Percentiles rank a stretch among this genome's conserved stretches.
Conservation (phyloP, 1,284 basidiomycete genomes). For the Ustilago xerochloae region DNA sequence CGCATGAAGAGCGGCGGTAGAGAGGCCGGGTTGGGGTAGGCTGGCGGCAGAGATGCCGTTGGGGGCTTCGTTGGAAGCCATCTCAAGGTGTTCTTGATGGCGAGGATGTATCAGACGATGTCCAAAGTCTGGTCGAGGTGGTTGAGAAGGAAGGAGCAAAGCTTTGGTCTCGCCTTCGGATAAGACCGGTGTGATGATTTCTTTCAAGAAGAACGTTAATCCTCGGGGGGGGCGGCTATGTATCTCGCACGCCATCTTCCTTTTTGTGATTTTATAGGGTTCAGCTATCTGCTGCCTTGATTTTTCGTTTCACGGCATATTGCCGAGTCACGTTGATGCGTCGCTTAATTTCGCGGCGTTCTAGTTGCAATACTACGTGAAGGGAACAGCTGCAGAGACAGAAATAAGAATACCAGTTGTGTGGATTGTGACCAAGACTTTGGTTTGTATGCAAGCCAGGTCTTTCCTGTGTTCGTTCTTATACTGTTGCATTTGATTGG, state of each 20-base stretch:
- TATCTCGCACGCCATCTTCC: slow-evolving; percentile 22
- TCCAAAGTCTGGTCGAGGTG: not conserved
- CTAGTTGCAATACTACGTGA: no score
- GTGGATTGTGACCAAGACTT: no score
- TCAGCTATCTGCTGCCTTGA: not conserved
- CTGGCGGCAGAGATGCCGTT: not conserved
- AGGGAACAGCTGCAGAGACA: no score
- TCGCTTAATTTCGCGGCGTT: slow-evolving; percentile 26
- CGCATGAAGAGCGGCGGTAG: slow-evolving; percentile 42
- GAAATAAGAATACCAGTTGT: no score
- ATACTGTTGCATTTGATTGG: no score
- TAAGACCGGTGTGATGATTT: not conserved
- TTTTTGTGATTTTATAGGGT: not conserved
- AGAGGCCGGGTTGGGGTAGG: slow-evolving; percentile 34
- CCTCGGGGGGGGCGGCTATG: slow-evolving; percentile 4
- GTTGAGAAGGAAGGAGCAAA: not conserved
- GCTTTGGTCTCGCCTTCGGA: not conserved
- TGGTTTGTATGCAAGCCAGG: no score
- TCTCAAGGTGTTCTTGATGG: not conserved
- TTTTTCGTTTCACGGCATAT: not conserved
- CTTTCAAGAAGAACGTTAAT: not conserved
- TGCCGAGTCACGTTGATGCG: slow-evolving; percentile 11
- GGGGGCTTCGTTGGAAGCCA: slow-evolving; percentile 8
- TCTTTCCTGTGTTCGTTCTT: no score
- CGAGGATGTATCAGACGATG: not conserved